Evolutionary conservation across 1,284 basidiomycete species (phyloP).

Genomic region (Tilletiaria anomala): DNA sequence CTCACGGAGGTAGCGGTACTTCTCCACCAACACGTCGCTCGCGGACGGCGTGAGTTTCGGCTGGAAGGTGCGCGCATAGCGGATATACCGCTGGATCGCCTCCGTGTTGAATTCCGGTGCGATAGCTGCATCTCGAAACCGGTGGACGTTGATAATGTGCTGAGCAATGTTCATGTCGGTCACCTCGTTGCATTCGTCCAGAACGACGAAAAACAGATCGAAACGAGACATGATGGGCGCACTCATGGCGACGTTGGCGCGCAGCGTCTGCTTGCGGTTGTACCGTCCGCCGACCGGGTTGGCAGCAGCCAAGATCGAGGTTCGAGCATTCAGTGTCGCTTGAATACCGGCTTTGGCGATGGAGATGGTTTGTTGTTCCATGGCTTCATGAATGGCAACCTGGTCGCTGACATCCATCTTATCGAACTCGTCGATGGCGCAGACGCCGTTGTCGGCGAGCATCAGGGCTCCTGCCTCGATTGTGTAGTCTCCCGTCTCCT

Average conservation of each 20-base stretch:
- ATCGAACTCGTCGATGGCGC: slow-evolving; percentile 99
- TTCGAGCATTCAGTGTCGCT: slow-evolving; percentile 92
- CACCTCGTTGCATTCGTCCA: slow-evolving; percentile 91
- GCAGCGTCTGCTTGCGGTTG: slow-evolving; percentile 80
- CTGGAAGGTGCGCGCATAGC: slow-evolving; percentile 89
- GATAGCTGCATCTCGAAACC: slow-evolving; percentile 83
- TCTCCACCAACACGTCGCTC: slow-evolving; percentile 82
- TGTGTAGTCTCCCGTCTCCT: slow-evolving; percentile 99
- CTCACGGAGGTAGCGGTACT: slow-evolving; percentile 80
- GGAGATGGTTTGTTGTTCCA: slow-evolving; percentile 99
- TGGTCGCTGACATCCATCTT: slow-evolving; percentile 99
- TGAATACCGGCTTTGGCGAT: slow-evolving; percentile 99
- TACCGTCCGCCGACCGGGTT: slow-evolving; percentile 95
- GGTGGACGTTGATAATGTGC: slow-evolving; percentile 95
- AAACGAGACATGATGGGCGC: slow-evolving; percentile 99
- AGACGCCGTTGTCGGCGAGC: slow-evolving; percentile 98
- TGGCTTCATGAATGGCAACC: slow-evolving; percentile 98
- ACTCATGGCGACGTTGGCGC: slow-evolving; percentile 95
- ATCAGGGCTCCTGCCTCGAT: slow-evolving; percentile 95
- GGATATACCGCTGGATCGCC: slow-evolving; percentile 83
- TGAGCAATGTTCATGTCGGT: slow-evolving; percentile 70
- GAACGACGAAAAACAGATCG: slow-evolving; percentile 93
- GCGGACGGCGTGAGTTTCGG: slow-evolving; percentile 72
- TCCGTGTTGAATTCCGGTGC: slow-evolving; percentile 94
- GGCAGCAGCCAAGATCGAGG: slow-evolving; percentile 91